These are phyloP conservation scores for Pyricularia sp. DNA, from an alignment of 2,329 filamentous ascomycete species.

Conservation along the genomic window DNA sequence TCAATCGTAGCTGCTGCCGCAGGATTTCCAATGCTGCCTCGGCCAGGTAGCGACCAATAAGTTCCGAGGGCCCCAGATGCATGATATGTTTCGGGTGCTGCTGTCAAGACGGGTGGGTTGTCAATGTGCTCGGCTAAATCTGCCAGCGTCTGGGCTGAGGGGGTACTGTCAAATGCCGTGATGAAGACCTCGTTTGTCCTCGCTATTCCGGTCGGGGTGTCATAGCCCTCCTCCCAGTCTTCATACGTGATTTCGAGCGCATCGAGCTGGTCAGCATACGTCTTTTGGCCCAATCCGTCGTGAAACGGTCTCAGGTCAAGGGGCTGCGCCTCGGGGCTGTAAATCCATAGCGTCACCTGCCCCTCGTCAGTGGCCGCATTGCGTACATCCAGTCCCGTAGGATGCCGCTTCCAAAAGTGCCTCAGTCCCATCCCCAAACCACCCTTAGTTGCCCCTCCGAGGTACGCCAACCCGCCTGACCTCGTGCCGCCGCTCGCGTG, in stretches of 20 bases:
- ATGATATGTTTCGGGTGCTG: slow-evolving; percentile 34
- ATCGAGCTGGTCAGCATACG: slow-evolving; percentile 40
- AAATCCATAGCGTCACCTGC: slow-evolving; percentile 45
- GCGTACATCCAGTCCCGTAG: slow-evolving; percentile 41
- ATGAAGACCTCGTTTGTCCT: slow-evolving; percentile 44
- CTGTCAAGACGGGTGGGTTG: slow-evolving; percentile 36
- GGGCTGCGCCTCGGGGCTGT: slow-evolving; percentile 40
- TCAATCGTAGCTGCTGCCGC: slow-evolving; percentile 26
- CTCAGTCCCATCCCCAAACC: slow-evolving; percentile 44
- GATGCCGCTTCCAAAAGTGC: slow-evolving; percentile 52
- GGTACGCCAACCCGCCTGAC: slow-evolving; percentile 42
- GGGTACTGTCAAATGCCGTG: slow-evolving; percentile 38
- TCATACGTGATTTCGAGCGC: slow-evolving; percentile 52
- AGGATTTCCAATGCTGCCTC: slow-evolving; percentile 7
- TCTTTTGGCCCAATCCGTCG: slow-evolving; percentile 41
- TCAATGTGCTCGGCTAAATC: slow-evolving; percentile 28
- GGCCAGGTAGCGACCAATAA: slow-evolving; percentile 36
- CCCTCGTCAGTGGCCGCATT: slow-evolving; percentile 35
- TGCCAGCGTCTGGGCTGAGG: slow-evolving; percentile 24
- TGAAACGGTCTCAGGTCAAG: slow-evolving; percentile 45
- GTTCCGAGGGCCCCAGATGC: slow-evolving; percentile 38
- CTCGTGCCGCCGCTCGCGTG: slow-evolving; percentile 43
- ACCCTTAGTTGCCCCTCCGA: slow-evolving; percentile 42
- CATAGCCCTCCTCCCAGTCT: slow-evolving; percentile 42
- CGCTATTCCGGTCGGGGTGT: slow-evolving; percentile 43